phyloP scores from a whole-genome alignment of 306 rosid species.

The Datisca glomerata region DNA sequence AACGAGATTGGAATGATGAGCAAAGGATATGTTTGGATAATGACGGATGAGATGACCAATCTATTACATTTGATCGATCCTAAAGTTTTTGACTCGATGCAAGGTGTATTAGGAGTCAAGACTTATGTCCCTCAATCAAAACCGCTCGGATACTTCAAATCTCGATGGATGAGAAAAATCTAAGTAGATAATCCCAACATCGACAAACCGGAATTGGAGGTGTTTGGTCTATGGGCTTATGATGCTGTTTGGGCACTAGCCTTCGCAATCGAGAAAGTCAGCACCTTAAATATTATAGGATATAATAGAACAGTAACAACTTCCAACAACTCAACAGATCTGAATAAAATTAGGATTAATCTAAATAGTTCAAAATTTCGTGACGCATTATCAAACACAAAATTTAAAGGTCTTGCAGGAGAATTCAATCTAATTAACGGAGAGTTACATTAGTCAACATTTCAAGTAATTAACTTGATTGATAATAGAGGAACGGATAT shows the following conservation, averaged over 20 bases:
- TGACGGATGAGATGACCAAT: conserved; percentile 21
- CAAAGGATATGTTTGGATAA: conserved; percentile 38
- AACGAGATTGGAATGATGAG: conserved; percentile 43
- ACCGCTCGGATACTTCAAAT: conserved; percentile 13
- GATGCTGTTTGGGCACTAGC: conserved; percentile 46
- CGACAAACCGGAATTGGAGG: conserved; percentile 6
- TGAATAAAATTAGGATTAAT: conserved; percentile 9
- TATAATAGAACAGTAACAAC: neutral
- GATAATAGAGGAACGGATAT: conserved; percentile 5
- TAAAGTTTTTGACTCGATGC: conserved; percentile 24
- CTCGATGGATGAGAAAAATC: conserved; percentile 29
- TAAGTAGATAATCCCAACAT: conserved; percentile 17
- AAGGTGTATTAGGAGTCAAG: conserved; percentile 42
- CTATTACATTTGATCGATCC: conserved; percentile 5
- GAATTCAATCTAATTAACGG: conserved; percentile 24
- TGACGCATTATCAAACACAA: conserved; percentile 8
- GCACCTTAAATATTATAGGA: neutral
- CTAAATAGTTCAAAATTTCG: conserved; percentile 10
- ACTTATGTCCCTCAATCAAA: conserved; percentile 21
- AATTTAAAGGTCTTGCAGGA: conserved; percentile 33
- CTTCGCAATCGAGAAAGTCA: conserved; percentile 30
- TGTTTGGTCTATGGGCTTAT: conserved; percentile 39
- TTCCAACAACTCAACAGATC: conserved; percentile 9
- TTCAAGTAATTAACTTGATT: conserved; percentile 27
- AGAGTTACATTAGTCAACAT: conserved; percentile 17